Conservation (phyloP, 2,329 filamentous ascomycete genomes). For the Paradendryphiella salina region DNA sequence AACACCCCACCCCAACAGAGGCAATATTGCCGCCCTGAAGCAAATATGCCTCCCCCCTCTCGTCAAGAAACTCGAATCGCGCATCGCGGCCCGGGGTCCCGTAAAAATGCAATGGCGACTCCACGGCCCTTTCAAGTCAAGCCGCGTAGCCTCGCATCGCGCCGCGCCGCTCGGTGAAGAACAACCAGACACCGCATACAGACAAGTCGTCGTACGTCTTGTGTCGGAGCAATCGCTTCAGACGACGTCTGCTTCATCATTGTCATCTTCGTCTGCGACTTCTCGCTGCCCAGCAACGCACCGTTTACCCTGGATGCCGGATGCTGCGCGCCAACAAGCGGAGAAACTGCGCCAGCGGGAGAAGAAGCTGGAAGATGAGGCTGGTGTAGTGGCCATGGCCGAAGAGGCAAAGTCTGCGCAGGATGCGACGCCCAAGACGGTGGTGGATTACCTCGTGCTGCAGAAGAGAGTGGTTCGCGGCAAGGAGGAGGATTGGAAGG, state of each 20-base stretch:
- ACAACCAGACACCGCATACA: slow-evolving; percentile 27
- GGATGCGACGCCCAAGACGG: slow-evolving; percentile 23
- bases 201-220: slow-evolving; percentile 35
- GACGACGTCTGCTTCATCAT: background rate
- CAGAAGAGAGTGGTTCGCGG: slow-evolving; percentile 55
- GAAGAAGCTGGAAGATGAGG: slow-evolving; percentile 2
- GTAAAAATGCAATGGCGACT: slow-evolving; percentile 54
- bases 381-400: background rate
- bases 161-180: slow-evolving; percentile 50
- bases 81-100: slow-evolving; percentile 57
- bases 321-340: slow-evolving; percentile 9
- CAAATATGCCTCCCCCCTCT: slow-evolving; percentile 60
- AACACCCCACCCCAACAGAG: slow-evolving; percentile 21
- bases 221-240: slow-evolving; percentile 27
- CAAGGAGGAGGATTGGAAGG: slow-evolving; percentile 59
- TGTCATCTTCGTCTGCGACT: background rate
- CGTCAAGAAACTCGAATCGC: slow-evolving; percentile 55
- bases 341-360: slow-evolving; percentile 6
- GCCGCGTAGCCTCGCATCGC: slow-evolving; percentile 61
- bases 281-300: background rate
- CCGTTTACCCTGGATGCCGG: slow-evolving; percentile 13
- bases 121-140: slow-evolving; percentile 32
- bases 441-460: slow-evolving; percentile 68
- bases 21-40: slow-evolving; percentile 28
- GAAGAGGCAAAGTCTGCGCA: background rate